Conservation (phyloP, 352 stramenopile genomes). For the Elongisporangium prolatum region DNA sequence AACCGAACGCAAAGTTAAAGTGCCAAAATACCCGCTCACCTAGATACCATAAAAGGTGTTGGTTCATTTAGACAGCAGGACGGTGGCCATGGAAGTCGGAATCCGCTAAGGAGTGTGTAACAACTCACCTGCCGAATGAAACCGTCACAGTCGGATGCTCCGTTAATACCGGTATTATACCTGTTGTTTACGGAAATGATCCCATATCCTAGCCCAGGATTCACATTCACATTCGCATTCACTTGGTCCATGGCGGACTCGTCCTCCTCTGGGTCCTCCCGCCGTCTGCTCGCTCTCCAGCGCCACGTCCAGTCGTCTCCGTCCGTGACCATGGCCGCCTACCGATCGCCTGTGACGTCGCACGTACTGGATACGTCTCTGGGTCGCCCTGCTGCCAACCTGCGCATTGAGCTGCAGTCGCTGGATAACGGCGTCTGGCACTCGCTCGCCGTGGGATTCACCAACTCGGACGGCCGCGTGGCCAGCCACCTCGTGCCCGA, state of each 20-base stretch:
- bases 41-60: conserved; percentile 12
- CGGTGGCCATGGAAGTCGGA: conserved; percentile 89
- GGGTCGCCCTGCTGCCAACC: conserved; percentile 58
- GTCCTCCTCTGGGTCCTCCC: conserved; percentile 5
- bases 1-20: conserved; percentile 21
- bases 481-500: conserved; percentile 41
- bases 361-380: conserved; percentile 85
- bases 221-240: neutral
- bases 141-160: no score
- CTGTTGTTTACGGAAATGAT: neutral
- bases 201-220: neutral
- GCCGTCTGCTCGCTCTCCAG: conserved; percentile 24
- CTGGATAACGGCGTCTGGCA: conserved; percentile 26
- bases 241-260: conserved; percentile 1
- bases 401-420: conserved; percentile 66
- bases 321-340: conserved; percentile 13
- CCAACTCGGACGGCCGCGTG: conserved; percentile 77
- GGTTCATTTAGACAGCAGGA: conserved; percentile 64
- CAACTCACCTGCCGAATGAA: conserved; percentile 17
- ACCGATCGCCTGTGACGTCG: conserved; percentile 76
- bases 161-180: neutral
- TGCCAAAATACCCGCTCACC: no score
- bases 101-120: no score
- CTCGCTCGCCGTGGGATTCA: conserved; percentile 45
- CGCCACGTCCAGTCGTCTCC: conserved; percentile 16